Conservation (phyloP, 1,139 yeast genomes). For the Magnusiomyces clavatus region DNA sequence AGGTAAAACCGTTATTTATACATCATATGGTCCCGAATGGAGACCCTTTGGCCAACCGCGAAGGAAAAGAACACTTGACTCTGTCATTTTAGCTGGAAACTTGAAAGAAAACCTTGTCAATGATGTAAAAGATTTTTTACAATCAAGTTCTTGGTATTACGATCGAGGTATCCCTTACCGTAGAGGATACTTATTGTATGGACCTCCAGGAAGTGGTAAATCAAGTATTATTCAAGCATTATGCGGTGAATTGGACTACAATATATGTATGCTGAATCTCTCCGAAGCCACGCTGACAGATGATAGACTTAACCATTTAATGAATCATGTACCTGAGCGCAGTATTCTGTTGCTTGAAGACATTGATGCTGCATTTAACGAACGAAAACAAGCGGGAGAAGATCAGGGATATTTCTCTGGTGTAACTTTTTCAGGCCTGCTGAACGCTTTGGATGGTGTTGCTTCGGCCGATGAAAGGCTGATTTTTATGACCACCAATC, state of each 20-base stretch:
- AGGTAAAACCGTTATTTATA: constrained; percentile 88
- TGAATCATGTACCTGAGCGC: constrained; percentile 93
- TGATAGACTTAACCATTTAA: constrained; percentile 84
- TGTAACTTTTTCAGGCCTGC: constrained; percentile 88
- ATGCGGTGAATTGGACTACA: constrained; percentile 94
- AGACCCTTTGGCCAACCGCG: constrained; percentile 96
- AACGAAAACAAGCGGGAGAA: constrained; percentile 57
- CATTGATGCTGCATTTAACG: constrained; percentile 90
- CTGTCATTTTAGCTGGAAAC: constrained; percentile 77
- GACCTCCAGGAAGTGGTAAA: constrained; percentile 98
- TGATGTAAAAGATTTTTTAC: constrained; percentile 76
- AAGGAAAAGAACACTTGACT: constrained; percentile 72
- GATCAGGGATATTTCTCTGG: constrained; percentile 70
- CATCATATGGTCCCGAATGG: constrained; percentile 99
- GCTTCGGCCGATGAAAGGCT: constrained; percentile 95
- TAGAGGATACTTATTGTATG: constrained; percentile 86
- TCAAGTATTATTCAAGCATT: constrained; percentile 93
- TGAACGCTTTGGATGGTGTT: constrained; percentile 96
- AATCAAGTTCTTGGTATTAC: constrained; percentile 84
- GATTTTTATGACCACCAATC: constrained; percentile 97
- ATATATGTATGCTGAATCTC: constrained; percentile 83
- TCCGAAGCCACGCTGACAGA: constrained; percentile 90
- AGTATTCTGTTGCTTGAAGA: constrained; percentile 82
- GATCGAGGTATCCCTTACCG: constrained; percentile 95
- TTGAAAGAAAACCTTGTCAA: constrained; percentile 53